Conservation (phyloP, 2,329 filamentous ascomycete species). For the Chrysoporthe austroafricana region DNA sequence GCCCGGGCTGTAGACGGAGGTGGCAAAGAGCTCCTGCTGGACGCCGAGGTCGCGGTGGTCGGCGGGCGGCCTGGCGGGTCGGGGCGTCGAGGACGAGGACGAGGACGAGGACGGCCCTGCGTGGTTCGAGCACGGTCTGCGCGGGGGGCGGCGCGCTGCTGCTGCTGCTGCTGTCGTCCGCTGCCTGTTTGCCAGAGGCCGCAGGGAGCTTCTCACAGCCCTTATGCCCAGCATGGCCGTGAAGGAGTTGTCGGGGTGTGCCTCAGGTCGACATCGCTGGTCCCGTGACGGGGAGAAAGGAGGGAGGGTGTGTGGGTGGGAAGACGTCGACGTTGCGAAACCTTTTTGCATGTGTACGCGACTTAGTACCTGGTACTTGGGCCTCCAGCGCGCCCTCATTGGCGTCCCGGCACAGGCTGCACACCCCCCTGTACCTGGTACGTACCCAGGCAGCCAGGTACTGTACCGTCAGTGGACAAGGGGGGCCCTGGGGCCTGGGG, state of each 20-base stretch:
- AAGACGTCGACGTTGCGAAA: neutral
- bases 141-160: constrained; percentile 1
- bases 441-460: neutral
- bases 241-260: neutral
- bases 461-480: neutral
- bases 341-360: too few relatives aligned
- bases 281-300: neutral
- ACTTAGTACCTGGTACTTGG: too few relatives aligned
- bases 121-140: constrained; percentile 36
- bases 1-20: constrained; percentile 78
- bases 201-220: constrained; percentile 29
- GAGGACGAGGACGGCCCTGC: constrained; percentile 34
- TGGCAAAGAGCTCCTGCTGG: constrained; percentile 78
- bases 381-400: too few relatives aligned
- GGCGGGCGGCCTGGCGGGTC: constrained; percentile 32
- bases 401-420: too few relatives aligned
- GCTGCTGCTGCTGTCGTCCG: too few relatives aligned
- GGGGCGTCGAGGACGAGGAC: constrained; percentile 28
- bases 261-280: neutral
- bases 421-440: too few relatives aligned
- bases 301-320: too few relatives aligned
- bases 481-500: too few relatives aligned
- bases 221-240: constrained; percentile 36
- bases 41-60: constrained; percentile 65
- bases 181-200: constrained; percentile 7